Conservation (phyloP, 2,329 filamentous ascomycete genomes). For the Botrytis paeoniae region DNA sequence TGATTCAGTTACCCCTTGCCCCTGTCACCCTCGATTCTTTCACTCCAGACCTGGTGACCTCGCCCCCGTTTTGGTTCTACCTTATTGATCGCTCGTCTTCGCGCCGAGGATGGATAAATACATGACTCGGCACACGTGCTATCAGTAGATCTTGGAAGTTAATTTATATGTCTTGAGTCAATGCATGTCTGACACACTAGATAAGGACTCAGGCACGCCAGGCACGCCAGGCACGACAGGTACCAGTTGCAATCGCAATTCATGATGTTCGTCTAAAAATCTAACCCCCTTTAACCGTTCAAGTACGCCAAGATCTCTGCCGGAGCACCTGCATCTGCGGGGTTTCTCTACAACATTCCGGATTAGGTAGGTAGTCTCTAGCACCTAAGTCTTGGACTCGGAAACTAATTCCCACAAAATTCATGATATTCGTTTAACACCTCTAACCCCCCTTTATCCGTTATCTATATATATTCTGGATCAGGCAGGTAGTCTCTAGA, state of each 20-base stretch:
- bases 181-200: background rate
- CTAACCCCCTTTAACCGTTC: background rate
- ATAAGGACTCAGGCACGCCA: background rate
- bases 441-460: background rate
- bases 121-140: slow-evolving; percentile 7
- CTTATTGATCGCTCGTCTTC: background rate
- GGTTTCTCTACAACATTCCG: background rate
- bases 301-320: background rate
- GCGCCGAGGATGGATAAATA: background rate
- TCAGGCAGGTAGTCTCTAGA: background rate
- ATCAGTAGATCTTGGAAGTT: background rate
- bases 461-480: background rate
- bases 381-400: background rate
- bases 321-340: background rate
- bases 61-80: background rate
- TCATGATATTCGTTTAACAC: background rate
- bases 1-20: background rate
- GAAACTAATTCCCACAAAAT: background rate
- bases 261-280: background rate
- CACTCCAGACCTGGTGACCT: background rate
- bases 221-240: background rate
- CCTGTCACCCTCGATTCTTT: slow-evolving; percentile 1
- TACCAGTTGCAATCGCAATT: background rate
- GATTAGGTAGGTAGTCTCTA: background rate
- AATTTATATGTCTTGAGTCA: background rate